A percentile compares a stretch with the other conserved stretches of the same genome.
Conservation (phyloP, 2,329 filamentous ascomycete species). For the Stemphylium beticola region DNA sequence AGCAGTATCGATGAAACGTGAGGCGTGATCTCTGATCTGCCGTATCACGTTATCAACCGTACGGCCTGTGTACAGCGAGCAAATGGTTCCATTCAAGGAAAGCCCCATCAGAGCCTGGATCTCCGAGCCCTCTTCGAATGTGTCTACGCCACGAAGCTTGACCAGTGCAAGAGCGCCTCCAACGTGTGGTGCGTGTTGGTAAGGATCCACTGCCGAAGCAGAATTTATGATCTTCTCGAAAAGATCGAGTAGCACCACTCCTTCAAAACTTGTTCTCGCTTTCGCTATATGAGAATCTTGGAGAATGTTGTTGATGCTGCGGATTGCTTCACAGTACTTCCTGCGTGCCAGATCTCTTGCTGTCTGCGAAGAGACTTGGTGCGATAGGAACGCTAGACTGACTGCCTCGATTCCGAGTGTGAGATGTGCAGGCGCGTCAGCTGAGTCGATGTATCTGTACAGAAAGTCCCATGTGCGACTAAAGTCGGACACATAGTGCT, state of each 20-base stretch:
- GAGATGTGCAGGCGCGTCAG: constrained; percentile 26
- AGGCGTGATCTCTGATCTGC: constrained; percentile 30
- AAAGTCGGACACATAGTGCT: constrained; percentile 35
- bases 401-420: constrained; percentile 36
- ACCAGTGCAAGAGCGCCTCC: constrained; percentile 34
- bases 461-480: constrained; percentile 33
- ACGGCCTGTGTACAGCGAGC: constrained; percentile 29
- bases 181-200: constrained; percentile 30
- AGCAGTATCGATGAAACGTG: constrained; percentile 25
- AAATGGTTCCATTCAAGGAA: constrained; percentile 38
- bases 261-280: constrained; percentile 24
- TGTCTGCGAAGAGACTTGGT: constrained; percentile 22
- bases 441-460: constrained; percentile 20
- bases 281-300: constrained; percentile 20
- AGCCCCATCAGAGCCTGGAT: constrained; percentile 27
- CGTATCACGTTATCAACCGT: constrained; percentile 26
- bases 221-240: constrained; percentile 37
- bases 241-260: constrained; percentile 33
- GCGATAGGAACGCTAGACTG: constrained; percentile 36
- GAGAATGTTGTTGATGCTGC: constrained; percentile 24
- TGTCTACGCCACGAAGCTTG: constrained; percentile 27
- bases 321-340: constrained; percentile 36
- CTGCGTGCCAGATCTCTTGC: constrained; percentile 24
- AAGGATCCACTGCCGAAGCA: constrained; percentile 2
- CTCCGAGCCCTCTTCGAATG: constrained; percentile 19